Conservation (phyloP, 2,329 filamentous ascomycete species). For the Grosmannia penicillata region DNA sequence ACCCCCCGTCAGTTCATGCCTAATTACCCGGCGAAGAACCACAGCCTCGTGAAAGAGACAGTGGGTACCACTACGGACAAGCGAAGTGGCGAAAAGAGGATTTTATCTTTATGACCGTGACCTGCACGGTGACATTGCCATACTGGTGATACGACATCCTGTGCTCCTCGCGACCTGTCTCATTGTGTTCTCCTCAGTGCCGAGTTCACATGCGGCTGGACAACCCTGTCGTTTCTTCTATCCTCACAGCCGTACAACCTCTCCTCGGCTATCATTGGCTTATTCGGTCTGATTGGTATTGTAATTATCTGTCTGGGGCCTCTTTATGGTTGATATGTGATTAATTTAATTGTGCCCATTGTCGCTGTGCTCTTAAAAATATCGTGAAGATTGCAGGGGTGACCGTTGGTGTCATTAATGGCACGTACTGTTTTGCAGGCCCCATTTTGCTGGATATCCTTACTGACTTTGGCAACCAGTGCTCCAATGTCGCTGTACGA, state of each 20-base stretch:
- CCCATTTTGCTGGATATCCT: constrained; percentile 58
- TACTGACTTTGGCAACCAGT: constrained; percentile 59
- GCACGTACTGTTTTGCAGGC: constrained; percentile 50
- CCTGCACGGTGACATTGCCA: constrained; percentile 52
- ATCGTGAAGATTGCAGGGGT: constrained; percentile 44
- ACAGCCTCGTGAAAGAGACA: constrained; percentile 22
- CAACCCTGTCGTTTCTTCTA: constrained; percentile 65
- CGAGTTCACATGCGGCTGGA: constrained; percentile 39
- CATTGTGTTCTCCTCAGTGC: constrained; percentile 42
- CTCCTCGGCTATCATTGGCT: constrained; percentile 51
- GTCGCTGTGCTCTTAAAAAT: constrained; percentile 50
- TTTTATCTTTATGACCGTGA: too few species aligned
- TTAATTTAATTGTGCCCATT: constrained; percentile 54
- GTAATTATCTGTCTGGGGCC: constrained; percentile 53
- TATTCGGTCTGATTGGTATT: constrained; percentile 68
- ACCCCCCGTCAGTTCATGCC: constrained; percentile 63
- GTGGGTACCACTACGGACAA: not conserved
- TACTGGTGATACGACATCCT: constrained; percentile 50
- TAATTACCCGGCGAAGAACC: constrained; percentile 65
- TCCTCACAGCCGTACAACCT: constrained; percentile 56
- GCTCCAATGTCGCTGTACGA: constrained; percentile 59
- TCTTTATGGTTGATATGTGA: constrained; percentile 53
- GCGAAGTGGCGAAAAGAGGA: too few species aligned
- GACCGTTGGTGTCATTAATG: constrained; percentile 53
- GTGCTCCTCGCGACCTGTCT: constrained; percentile 55